Evolutionary conservation across 208 protist species (phyloP).

Genomic region (Leishmania arabica): DNA sequence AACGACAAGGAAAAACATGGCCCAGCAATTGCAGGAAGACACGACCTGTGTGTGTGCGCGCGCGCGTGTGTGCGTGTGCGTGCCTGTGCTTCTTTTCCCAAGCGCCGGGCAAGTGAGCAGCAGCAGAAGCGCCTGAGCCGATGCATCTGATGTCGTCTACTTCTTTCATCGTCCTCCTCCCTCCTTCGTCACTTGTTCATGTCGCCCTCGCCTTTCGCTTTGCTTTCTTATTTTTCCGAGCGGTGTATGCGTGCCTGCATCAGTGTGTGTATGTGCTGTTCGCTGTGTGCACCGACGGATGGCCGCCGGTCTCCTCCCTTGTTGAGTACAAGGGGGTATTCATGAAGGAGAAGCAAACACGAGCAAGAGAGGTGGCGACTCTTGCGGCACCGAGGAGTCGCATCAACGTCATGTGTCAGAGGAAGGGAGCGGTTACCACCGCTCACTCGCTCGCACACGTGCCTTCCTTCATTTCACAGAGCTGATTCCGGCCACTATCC

Average conservation of each 20-base stretch:
- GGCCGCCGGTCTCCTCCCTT: background rate
- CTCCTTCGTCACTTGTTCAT: background rate
- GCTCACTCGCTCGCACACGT: background rate
- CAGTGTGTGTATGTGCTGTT: background rate
- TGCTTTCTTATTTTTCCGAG: background rate
- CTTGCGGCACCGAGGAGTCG: background rate
- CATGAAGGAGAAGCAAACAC: background rate
- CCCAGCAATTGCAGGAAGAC: background rate
- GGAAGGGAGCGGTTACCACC: background rate
- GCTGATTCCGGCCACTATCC: background rate
- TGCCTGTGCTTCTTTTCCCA: background rate
- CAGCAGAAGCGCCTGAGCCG: background rate
- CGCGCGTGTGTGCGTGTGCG: background rate
- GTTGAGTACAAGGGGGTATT: background rate
- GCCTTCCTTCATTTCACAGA: background rate
- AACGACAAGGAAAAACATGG: background rate
- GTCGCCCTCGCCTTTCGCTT: no score
- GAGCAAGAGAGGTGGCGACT: background rate
- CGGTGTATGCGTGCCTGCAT: constrained; percentile 1
- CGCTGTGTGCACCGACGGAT: background rate
- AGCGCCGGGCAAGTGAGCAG: background rate
- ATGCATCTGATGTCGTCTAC: background rate
- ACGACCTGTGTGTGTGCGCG: background rate
- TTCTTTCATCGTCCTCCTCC: background rate
- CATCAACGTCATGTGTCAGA: background rate